Evolutionary conservation across 192 early-diverging fungal species (phyloP), one percentile per base, ranked within the genome.

Genomic region (Mortierella hygrophila): DNA sequence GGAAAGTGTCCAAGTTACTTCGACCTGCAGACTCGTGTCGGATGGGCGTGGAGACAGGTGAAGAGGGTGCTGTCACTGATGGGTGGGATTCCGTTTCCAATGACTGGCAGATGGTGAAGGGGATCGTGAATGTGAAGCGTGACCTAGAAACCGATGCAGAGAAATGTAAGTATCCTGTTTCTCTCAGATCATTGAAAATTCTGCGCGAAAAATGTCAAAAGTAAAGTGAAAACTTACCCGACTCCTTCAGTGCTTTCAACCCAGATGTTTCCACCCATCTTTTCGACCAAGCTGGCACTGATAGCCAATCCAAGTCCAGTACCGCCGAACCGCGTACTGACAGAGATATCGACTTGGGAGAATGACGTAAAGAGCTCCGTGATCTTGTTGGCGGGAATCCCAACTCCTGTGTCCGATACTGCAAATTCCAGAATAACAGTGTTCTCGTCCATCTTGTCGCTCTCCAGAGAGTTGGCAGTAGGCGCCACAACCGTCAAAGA

Each of bases 241-340:
- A 92, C 88, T 0, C 91, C 92, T 68, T 91, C 90, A 40, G 90
- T 89, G n/a, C 91, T 91, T 75, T 90, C 90, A 15, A 92, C 92
- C 91, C 93, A 92, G 44, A 95, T 87, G 2, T 90, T 86, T 26
- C 93, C 94, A 29, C 93, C 93, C 94, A 95, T 95, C 68, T 91
- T 76, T 73, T 94, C 90, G 7, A 92, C 91, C 3, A 95, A 75
- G 23, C 88, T 89, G 23, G 91, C 91, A 29, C 92, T 94, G 49
- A 95, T 95, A 16, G 93, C 94, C 29, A 95, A 76, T 5, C 94
- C 94, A 44, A 95, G 77, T 29, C 94, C 94, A 7, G 94, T 94
- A 32, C 93, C 93, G 32, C 90, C 93, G 71, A 90, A 92, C 9
- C 89, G 82, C 32, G 92, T 87, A 42, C 89, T 90, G 16, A 90